These are phyloP conservation scores for Dactylellina sp. DNA, from an alignment of 2,329 filamentous ascomycete species.

Conservation along the genomic window DNA sequence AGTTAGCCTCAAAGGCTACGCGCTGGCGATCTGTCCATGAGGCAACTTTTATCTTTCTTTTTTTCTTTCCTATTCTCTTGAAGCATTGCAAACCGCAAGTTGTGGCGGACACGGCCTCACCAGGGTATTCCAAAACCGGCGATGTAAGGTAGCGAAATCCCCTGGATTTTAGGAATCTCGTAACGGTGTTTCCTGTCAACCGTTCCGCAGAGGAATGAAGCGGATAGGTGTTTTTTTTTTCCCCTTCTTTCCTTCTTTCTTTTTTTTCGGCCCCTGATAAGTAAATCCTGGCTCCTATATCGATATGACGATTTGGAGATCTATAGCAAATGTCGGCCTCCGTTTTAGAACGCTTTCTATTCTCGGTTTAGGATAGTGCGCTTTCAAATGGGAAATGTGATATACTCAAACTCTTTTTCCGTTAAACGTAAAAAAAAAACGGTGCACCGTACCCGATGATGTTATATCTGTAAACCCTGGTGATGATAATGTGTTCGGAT, in stretches of 20 bases:
- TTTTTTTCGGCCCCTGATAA: not conserved
- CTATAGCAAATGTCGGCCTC: too few species aligned
- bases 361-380: not conserved
- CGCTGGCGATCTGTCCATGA: not conserved
- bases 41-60: too few species aligned
- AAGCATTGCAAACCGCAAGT: not conserved
- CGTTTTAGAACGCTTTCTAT: conserved; percentile 4
- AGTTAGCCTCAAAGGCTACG: not conserved
- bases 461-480: too few species aligned
- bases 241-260: not conserved
- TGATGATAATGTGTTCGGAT: too few species aligned
- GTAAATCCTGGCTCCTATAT: not conserved
- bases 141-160: not conserved
- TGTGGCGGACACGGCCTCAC: not conserved
- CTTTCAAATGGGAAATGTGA: not conserved
- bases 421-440: not conserved
- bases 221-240: not conserved
- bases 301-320: not conserved
- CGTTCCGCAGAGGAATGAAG: not conserved
- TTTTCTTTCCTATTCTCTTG: not conserved
- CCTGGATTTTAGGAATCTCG: not conserved
- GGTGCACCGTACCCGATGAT: too few species aligned
- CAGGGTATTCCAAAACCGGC: not conserved
- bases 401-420: not conserved
- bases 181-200: not conserved